Percentiles rank a stretch among this genome's conserved stretches.
Conservation (phyloP, 2,329 filamentous ascomycete species). For the Neopestalotiopsis sp. region DNA sequence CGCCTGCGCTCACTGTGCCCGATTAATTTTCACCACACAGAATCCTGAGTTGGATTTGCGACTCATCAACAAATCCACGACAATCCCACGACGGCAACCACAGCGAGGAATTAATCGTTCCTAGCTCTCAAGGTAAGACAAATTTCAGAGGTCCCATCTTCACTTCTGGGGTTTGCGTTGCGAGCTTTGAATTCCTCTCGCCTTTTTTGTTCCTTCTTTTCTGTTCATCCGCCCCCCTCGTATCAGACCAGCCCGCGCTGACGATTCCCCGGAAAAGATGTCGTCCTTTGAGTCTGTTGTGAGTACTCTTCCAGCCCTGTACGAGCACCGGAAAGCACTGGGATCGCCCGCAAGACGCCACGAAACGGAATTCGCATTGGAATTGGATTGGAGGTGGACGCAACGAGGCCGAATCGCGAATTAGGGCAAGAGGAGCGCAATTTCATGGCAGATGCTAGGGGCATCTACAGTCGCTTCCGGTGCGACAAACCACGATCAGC, state of each 20-base stretch:
- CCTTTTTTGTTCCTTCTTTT: slow-evolving; percentile 33
- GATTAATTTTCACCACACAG: slow-evolving; percentile 20
- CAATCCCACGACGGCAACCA: slow-evolving; percentile 15
- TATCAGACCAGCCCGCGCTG: slow-evolving; percentile 32
- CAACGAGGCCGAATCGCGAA: background rate
- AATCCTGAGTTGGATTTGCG: slow-evolving; percentile 16
- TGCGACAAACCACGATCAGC: slow-evolving; percentile 6
- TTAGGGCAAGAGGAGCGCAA: slow-evolving; percentile 13
- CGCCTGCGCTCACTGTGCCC: background rate
- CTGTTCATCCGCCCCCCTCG: slow-evolving; percentile 28
- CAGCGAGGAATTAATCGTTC: slow-evolving; percentile 24
- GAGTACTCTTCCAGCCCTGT: slow-evolving; percentile 49
- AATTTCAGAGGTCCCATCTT: slow-evolving; percentile 21
- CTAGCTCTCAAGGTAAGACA: slow-evolving; percentile 22
- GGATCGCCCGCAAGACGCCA: background rate
- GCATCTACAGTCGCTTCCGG: slow-evolving; percentile 9
- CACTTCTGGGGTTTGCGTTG: slow-evolving; percentile 21
- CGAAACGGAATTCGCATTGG: slow-evolving; percentile 16
- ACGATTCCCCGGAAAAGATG: slow-evolving; percentile 58
- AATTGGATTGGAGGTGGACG: background rate
- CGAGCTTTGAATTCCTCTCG: slow-evolving; percentile 20
- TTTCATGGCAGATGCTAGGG: background rate
- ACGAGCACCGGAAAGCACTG: slow-evolving; percentile 9
- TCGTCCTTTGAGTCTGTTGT: slow-evolving; percentile 75
- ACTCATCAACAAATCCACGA: slow-evolving; percentile 18